phyloP scores from a whole-genome alignment of 1,284 basidiomycete genomes.

The Nidula niveotomentosa region DNA sequence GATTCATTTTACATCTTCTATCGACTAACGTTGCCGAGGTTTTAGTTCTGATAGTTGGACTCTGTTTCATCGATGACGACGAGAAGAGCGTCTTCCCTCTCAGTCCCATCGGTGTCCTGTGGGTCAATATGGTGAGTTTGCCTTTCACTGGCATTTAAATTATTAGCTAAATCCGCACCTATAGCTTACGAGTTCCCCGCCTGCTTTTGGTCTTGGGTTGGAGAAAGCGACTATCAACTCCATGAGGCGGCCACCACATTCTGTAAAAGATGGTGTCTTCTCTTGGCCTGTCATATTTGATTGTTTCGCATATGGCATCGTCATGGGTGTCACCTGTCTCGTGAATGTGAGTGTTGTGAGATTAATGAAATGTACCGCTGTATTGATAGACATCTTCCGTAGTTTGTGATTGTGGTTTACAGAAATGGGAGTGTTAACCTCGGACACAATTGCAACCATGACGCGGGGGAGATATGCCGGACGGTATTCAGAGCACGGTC shows the following conservation, averaged over 20 bases:
- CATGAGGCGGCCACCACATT: constrained; percentile 55
- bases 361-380: not conserved
- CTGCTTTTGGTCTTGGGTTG: constrained; percentile 60
- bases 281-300: constrained; percentile 51
- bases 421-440: constrained; percentile 48
- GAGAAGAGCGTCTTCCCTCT: constrained; percentile 66
- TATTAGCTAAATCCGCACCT: not conserved
- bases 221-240: constrained; percentile 55
- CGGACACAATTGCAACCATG: constrained; percentile 48
- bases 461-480: constrained; percentile 29
- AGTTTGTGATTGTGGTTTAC: constrained; percentile 56
- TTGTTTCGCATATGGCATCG: constrained; percentile 60
- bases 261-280: constrained; percentile 51
- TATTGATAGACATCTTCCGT: not conserved
- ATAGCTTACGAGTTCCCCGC: constrained; percentile 46
- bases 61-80: constrained; percentile 62
- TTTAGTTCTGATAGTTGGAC: constrained; percentile 58
- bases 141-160: not conserved
- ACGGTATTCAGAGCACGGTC: constrained; percentile 55
- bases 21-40: constrained; percentile 65
- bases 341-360: constrained; percentile 28
- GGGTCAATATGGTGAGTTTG: constrained; percentile 43
- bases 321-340: constrained; percentile 59
- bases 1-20: constrained; percentile 47
- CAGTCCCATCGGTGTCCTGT: constrained; percentile 66